Conservation (phyloP, 139 green algal genomes). For the Klebsormidium nitens region DNA sequence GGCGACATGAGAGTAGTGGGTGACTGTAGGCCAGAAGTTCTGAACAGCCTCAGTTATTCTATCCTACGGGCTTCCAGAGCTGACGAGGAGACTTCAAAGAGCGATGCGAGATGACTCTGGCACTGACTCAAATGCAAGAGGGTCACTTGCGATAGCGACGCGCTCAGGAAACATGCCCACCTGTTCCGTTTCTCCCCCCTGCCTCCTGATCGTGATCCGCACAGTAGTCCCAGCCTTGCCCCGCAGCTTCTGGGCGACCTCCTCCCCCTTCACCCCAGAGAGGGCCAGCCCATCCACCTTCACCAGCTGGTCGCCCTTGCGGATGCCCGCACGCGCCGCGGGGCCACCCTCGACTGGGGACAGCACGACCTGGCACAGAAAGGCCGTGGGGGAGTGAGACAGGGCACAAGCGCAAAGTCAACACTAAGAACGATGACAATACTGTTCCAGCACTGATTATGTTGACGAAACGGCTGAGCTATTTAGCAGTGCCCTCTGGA, state of each 20-base stretch:
- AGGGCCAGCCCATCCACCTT: conserved; percentile 26
- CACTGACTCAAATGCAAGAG: no score
- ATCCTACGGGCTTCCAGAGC: no score
- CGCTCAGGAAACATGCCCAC: neutral
- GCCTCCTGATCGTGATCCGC: conserved; percentile 38
- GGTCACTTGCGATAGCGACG: no score
- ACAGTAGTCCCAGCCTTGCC: conserved; percentile 67
- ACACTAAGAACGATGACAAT: neutral
- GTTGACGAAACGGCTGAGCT: no score
- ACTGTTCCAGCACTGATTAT: no score
- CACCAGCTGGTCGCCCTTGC: conserved; percentile 65
- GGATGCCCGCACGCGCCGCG: conserved; percentile 74
- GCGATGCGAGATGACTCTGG: no score
- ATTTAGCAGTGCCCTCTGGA: no score
- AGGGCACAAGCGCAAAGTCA: neutral
- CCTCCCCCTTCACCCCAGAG: conserved; percentile 45
- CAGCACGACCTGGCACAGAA: conserved; percentile 52
- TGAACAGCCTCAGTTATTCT: neutral
- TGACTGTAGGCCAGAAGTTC: neutral
- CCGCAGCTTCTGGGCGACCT: conserved; percentile 65
- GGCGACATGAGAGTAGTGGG: neutral
- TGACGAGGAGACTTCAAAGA: no score
- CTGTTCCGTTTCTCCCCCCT: neutral
- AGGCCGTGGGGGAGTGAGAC: conserved; percentile 1
- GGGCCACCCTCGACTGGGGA: conserved; percentile 77